phyloP scores from a whole-genome alignment of 2,329 filamentous ascomycete genomes.

The Diaporthe sp. region DNA sequence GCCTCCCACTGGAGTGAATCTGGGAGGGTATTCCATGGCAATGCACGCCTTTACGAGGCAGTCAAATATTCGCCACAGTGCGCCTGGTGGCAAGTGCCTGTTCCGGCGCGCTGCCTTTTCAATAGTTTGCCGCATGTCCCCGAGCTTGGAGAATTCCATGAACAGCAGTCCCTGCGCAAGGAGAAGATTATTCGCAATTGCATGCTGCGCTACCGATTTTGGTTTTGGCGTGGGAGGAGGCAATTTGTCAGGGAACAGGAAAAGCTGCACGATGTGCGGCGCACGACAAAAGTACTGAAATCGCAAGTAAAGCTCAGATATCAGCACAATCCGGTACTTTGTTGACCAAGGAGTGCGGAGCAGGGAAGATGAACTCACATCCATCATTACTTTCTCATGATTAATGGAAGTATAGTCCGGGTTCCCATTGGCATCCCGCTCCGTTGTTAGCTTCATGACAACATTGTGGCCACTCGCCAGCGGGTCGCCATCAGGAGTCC shows the following conservation, averaged over 20 bases:
- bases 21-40: slow-evolving; percentile 39
- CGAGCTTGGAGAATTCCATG: slow-evolving; percentile 27
- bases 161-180: neutral
- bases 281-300: neutral
- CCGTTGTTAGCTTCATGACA: neutral
- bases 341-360: too few species aligned
- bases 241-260: neutral
- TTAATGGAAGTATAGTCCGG: fast-evolving
- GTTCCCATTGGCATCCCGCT: neutral
- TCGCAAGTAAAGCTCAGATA: neutral
- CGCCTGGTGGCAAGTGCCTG: slow-evolving; percentile 1
- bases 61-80: slow-evolving; percentile 39
- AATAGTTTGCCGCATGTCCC: neutral
- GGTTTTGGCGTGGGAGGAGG: too few species aligned
- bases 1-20: neutral
- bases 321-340: too few species aligned
- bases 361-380: neutral
- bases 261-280: slow-evolving; percentile 19
- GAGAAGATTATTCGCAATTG: neutral
- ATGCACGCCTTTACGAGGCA: slow-evolving; percentile 40
- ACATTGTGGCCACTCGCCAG: neutral
- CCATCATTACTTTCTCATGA: fast-evolving
- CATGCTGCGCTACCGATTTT: neutral
- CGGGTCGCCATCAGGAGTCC: neutral
- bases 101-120: neutral